Evolutionary conservation across 176 grass and related monocot species (phyloP).

Genomic region (Stipa capillata): DNA sequence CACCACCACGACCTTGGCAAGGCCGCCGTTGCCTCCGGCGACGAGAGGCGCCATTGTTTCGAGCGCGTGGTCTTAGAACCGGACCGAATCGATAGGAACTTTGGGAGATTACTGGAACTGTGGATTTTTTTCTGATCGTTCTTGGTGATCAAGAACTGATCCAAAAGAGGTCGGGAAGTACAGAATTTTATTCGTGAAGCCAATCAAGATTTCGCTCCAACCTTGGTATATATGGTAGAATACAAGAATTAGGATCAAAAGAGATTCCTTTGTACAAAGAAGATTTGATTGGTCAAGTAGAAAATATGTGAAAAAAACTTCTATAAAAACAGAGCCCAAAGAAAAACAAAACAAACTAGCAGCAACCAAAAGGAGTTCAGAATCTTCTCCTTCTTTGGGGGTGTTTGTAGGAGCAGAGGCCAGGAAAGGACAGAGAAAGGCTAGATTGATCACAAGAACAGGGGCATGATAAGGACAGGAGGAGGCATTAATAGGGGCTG

Average conservation of each 20-base stretch:
- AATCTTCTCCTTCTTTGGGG: no score
- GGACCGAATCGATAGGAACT: not conserved
- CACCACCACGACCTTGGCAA: not conserved
- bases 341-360: not conserved
- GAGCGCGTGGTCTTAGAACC: not conserved
- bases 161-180: not conserved
- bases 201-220: not conserved
- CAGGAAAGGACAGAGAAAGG: not conserved
- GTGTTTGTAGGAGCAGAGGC: not conserved
- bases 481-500: slow-evolving; percentile 10
- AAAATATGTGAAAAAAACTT: not conserved
- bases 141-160: not conserved
- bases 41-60: not conserved
- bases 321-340: not conserved
- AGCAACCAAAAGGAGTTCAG: not conserved
- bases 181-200: not conserved
- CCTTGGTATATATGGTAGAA: not conserved
- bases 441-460: not conserved
- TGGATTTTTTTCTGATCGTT: not conserved
- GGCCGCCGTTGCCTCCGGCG: not conserved
- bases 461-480: not conserved
- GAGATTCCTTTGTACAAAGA: not conserved
- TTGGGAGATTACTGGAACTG: not conserved
- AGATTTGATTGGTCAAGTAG: not conserved
- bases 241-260: not conserved